Conservation (phyloP, 495 filamentous ascomycete species). For the Podospora comata region DNA sequence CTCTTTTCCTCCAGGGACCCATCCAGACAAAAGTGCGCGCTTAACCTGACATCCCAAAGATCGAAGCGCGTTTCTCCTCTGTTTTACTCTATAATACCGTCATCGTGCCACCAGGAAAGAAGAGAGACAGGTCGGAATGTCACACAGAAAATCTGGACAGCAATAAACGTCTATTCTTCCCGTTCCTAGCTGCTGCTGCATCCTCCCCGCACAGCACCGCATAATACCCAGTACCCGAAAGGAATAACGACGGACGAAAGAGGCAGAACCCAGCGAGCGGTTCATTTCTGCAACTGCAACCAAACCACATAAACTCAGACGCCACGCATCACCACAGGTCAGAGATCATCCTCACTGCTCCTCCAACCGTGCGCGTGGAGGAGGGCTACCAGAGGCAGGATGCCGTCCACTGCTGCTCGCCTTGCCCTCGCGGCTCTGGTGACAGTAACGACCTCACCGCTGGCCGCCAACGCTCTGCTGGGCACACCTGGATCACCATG, state of each 20-base stretch:
- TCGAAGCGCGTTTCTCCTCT: not conserved
- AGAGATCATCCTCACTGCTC: not conserved
- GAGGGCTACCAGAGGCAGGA: conserved; percentile 16
- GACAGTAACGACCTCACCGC: conserved; percentile 22
- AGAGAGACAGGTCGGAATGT: conserved; percentile 25
- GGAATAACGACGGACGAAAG: not conserved
- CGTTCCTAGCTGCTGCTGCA: conserved; percentile 20
- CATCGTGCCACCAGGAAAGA: not conserved
- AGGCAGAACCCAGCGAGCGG: conserved; percentile 4
- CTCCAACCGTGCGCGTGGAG: not conserved
- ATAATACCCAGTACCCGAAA: conserved; percentile 7
- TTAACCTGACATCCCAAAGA: conserved; percentile 6
- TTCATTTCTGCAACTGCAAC: conserved; percentile 2
- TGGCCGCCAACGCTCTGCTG: conserved; percentile 31
- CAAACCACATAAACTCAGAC: not conserved
- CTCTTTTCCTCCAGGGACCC: not conserved
- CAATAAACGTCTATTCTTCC: conserved; percentile 23
- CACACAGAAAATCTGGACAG: conserved; percentile 22
- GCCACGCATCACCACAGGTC: conserved; percentile 4
- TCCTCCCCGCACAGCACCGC: conserved; percentile 10
- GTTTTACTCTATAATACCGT: not conserved
- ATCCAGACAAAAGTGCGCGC: conserved; percentile 14
- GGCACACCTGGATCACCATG: conserved; percentile 43
- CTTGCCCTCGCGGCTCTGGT: conserved; percentile 20
- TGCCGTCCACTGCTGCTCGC: conserved; percentile 21